Evolutionary conservation across 31 red algal species (phyloP).

Genomic region (Odonthalia washingtoniensis): DNA sequence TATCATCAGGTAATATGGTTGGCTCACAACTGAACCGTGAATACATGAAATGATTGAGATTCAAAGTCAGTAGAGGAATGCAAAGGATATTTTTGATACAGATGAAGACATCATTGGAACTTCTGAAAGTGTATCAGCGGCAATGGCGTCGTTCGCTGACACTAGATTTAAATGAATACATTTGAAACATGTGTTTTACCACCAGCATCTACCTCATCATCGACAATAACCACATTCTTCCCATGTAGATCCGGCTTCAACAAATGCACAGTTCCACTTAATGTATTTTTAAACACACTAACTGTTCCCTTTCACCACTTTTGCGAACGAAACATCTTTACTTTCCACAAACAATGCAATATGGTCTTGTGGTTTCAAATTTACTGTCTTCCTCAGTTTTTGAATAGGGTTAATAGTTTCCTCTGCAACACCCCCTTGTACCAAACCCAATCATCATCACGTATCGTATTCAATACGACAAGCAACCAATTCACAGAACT

Average conservation of each 20-base stretch:
- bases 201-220: constrained; percentile 53
- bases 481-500: constrained; percentile 70
- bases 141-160: no score
- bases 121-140: no score
- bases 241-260: background rate
- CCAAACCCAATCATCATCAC: constrained; percentile 75
- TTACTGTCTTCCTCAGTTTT: constrained; percentile 84
- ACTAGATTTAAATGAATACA: no score
- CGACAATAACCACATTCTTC: constrained; percentile 46
- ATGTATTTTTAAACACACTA: constrained; percentile 48
- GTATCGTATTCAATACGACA: constrained; percentile 74
- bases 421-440: constrained; percentile 73
- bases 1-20: no score
- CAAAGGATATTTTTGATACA: no score
- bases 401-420: constrained; percentile 95
- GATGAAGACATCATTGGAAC: no score
- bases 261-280: constrained; percentile 51
- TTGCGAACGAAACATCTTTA: constrained; percentile 38
- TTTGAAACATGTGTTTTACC: no score
- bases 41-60: no score
- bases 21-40: no score
- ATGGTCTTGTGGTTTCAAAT: constrained; percentile 77
- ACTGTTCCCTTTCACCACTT: constrained; percentile 46
- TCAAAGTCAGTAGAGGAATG: no score
- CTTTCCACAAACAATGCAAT: constrained; percentile 87